These are phyloP conservation scores for Yamadazyma oceani DNA, from an alignment of 1,139 yeast genomes.

Conservation along the genomic window DNA sequence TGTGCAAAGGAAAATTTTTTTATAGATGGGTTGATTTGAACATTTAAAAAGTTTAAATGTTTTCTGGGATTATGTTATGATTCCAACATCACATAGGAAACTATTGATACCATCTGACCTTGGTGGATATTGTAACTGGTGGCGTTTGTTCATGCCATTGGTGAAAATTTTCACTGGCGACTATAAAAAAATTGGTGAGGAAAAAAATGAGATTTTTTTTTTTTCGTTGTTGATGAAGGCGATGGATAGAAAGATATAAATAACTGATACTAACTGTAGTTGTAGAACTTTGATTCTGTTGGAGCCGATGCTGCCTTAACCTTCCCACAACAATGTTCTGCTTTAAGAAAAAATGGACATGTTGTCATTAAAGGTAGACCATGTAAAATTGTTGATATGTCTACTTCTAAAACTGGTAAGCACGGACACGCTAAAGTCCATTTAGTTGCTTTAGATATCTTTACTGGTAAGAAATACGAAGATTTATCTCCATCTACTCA, in stretches of 20 bases:
- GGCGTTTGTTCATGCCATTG: too few species aligned
- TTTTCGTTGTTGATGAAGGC: too few species aligned
- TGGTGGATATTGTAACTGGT: too few species aligned
- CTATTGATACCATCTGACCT: too few species aligned
- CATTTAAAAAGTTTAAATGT: too few species aligned
- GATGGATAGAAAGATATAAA: too few species aligned
- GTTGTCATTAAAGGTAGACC: constrained; percentile 99
- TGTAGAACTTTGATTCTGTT: constrained; percentile 92
- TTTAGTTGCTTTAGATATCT: constrained; percentile 97
- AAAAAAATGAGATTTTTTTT: too few species aligned
- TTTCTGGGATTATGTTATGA: too few species aligned
- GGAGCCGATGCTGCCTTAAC: constrained; percentile 99
- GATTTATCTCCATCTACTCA: constrained; percentile 99
- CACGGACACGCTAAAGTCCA: constrained; percentile 99
- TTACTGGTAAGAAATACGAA: constrained; percentile 99
- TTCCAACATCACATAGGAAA: too few species aligned
- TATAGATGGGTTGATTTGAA: too few species aligned
- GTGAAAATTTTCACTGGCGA: neutral
- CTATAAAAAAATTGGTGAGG: neutral
- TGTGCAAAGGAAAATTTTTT: neutral
- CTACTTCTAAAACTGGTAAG: constrained; percentile 99
- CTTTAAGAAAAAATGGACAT: constrained; percentile 99
- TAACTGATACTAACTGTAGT: constrained; percentile 31
- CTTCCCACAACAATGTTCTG: constrained; percentile 99
- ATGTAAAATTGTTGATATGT: constrained; percentile 99